Conservation (phyloP, 2,329 filamentous ascomycete species). For the Volutella citrinella region DNA sequence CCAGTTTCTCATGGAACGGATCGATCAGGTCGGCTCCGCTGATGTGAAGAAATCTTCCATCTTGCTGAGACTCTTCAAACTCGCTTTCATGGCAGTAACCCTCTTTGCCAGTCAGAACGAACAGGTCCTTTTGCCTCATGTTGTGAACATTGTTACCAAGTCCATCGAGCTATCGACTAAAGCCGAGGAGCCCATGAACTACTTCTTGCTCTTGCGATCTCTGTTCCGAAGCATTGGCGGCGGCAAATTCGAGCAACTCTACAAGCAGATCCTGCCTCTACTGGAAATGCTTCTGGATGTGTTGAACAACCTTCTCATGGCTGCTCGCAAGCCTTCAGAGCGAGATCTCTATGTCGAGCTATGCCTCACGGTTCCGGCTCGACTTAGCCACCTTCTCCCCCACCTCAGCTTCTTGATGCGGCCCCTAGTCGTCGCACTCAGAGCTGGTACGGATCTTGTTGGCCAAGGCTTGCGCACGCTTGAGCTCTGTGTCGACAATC, state of each 20-base stretch:
- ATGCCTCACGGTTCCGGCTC: constrained; percentile 90
- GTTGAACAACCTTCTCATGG: constrained; percentile 88
- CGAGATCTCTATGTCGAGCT: constrained; percentile 96
- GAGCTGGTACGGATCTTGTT: constrained; percentile 88
- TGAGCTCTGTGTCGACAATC: constrained; percentile 95
- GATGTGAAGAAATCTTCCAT: constrained; percentile 94
- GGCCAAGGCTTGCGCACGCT: constrained; percentile 90
- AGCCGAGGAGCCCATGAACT: constrained; percentile 97
- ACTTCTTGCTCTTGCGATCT: constrained; percentile 88
- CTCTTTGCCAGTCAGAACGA: constrained; percentile 94
- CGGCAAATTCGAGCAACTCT: constrained; percentile 94
- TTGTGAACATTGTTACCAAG: constrained; percentile 95
- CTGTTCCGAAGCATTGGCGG: constrained; percentile 96
- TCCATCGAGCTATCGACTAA: constrained; percentile 95
- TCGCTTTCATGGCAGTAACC: constrained; percentile 99
- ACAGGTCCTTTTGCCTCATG: constrained; percentile 89
- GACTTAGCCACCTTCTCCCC: constrained; percentile 89
- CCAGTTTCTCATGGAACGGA: constrained; percentile 94
- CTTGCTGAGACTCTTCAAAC: constrained; percentile 87
- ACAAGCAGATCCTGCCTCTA: constrained; percentile 94
- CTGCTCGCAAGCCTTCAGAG: constrained; percentile 85
- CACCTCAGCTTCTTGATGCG: constrained; percentile 97
- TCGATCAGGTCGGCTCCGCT: constrained; percentile 88
- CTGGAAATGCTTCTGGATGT: constrained; percentile 97
- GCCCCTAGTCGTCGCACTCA: constrained; percentile 89